Evolutionary conservation across 169 alveolate genomes (phyloP).

Genomic region (Toxoplasma gondii): DNA sequence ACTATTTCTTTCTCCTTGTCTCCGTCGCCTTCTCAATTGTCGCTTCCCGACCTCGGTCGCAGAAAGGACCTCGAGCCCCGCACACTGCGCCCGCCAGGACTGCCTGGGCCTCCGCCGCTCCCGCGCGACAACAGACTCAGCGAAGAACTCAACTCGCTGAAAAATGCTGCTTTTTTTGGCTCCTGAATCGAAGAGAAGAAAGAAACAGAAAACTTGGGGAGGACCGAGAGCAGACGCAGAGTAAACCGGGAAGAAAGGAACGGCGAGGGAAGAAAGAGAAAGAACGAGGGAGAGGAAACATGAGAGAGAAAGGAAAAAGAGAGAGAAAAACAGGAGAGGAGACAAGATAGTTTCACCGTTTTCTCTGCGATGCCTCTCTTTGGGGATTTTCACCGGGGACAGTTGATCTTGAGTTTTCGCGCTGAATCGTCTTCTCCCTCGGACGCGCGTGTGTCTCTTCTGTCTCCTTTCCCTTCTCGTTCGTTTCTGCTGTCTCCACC

Average conservation of each 20-base stretch:
- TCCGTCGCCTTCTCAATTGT: too few relatives aligned
- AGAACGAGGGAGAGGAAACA: not conserved
- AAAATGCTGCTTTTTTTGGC: not conserved
- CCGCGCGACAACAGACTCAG: not conserved
- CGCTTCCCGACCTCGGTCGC: too few relatives aligned
- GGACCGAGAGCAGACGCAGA: too few relatives aligned
- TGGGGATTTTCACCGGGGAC: too few relatives aligned
- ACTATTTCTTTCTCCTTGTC: too few relatives aligned
- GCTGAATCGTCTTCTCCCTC: too few relatives aligned
- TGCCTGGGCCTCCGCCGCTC: too few relatives aligned
- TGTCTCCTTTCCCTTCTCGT: not conserved
- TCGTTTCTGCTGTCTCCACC: not conserved
- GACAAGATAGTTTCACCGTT: not conserved
- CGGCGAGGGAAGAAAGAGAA: not conserved
- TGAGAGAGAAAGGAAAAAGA: not conserved
- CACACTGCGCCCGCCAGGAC: too few relatives aligned
- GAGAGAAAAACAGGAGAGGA: not conserved
- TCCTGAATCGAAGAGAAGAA: not conserved
- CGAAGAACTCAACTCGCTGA: not conserved
- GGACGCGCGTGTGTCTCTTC: too few relatives aligned
- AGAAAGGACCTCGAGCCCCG: too few relatives aligned
- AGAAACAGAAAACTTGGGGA: not conserved
- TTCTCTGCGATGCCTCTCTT: too few relatives aligned
- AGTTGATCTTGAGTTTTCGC: too few relatives aligned
- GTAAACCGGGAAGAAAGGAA: not conserved